Conservation (phyloP, 805 yeast genomes). For the Pichia thaimueangensis region DNA sequence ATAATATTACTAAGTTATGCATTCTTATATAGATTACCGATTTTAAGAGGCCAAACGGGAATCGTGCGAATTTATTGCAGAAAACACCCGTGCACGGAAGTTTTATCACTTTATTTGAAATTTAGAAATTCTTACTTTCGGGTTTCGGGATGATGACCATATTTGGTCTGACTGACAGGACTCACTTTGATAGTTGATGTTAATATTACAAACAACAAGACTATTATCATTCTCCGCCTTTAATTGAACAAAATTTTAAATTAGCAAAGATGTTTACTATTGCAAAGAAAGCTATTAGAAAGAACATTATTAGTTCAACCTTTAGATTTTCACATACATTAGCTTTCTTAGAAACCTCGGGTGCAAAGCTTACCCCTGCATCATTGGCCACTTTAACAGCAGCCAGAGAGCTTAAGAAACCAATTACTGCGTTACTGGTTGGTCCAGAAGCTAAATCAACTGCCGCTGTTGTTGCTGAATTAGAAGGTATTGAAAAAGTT, state of each 20-base stretch:
- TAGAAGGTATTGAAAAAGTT: constrained; percentile 49
- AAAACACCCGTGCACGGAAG: background rate
- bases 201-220: no score
- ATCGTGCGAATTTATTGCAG: no score
- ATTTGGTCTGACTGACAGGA: no score
- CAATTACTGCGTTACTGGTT: constrained; percentile 70
- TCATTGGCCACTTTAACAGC: constrained; percentile 72
- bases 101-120: no score
- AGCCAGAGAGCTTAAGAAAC: constrained; percentile 67
- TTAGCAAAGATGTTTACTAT: constrained; percentile 4
- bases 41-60: no score
- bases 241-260: background rate
- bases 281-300: constrained; percentile 3
- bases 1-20: no score
- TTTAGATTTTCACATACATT: constrained; percentile 61
- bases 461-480: constrained; percentile 43
- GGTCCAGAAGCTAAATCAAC: constrained; percentile 57
- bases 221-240: no score
- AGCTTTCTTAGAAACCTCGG: constrained; percentile 64
- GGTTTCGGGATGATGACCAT: no score
- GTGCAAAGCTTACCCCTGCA: constrained; percentile 52
- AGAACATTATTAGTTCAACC: background rate
- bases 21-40: no score
- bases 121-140: no score
- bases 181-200: no score